Conservation (phyloP, 306 rosid species). For the Prunus salicina region DNA sequence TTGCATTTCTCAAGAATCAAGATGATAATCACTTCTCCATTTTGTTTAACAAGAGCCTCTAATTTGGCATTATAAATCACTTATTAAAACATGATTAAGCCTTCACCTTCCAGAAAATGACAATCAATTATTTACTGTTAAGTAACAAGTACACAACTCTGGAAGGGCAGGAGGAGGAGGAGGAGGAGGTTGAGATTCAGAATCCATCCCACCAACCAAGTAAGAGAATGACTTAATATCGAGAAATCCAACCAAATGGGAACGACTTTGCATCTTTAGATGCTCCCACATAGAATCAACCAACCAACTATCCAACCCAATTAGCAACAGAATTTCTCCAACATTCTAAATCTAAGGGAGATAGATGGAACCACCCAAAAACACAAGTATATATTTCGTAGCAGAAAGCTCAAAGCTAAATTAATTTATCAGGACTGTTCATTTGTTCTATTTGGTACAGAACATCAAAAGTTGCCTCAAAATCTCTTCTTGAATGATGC, state of each 20-base stretch:
- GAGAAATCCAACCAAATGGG: constrained; percentile 1
- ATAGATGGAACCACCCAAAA: neutral
- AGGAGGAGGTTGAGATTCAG: neutral
- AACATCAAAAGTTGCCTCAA: neutral
- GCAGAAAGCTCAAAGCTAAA: neutral
- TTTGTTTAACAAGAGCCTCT: neutral
- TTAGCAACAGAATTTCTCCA: neutral
- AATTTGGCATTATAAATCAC: no score
- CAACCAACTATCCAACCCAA: neutral
- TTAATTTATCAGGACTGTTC: no score
- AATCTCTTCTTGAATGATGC: neutral
- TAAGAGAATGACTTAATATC: neutral
- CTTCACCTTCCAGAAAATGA: neutral
- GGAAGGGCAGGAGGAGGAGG: neutral
- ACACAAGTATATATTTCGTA: neutral
- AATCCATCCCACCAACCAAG: neutral
- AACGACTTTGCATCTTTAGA: neutral
- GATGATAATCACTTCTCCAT: neutral
- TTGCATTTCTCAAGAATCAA: neutral
- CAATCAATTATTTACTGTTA: neutral
- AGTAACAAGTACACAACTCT: neutral
- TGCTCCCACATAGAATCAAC: neutral
- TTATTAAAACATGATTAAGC: neutral
- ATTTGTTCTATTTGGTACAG: no score
- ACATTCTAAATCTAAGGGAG: neutral